Percentiles rank a stretch among this genome's conserved stretches.
Conservation (phyloP, 1,284 basidiomycete species). For the Cutaneotrichosporon spelunceum region DNA sequence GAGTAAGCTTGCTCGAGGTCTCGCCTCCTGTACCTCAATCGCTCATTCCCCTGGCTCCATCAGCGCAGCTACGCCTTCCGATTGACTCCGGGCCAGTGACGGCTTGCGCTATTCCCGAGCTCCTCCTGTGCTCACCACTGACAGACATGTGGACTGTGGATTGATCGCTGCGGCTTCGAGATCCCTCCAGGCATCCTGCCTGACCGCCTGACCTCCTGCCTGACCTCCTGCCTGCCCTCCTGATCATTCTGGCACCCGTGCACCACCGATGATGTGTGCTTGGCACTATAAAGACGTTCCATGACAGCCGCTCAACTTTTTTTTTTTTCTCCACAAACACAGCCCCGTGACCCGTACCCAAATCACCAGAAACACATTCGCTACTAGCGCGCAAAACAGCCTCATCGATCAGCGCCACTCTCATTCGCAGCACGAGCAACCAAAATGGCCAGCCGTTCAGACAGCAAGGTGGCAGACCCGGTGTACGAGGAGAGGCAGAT, state of each 20-base stretch:
- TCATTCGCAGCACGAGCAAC: background rate
- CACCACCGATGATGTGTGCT: background rate
- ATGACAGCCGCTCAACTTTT: too few species aligned
- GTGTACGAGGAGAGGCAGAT: constrained; percentile 7
- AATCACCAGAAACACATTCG: background rate
- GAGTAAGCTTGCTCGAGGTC: background rate
- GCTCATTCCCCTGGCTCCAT: background rate
- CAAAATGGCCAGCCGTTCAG: constrained; percentile 5
- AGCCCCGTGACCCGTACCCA: background rate
- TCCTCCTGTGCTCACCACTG: background rate
- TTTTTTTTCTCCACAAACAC: constrained; percentile 1
- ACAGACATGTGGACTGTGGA: background rate
- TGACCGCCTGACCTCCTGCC: background rate
- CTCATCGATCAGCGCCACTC: background rate
- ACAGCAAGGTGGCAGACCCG: constrained; percentile 10
- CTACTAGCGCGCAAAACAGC: background rate
- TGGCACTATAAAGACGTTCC: background rate
- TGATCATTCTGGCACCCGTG: background rate
- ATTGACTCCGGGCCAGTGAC: background rate
- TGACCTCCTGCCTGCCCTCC: background rate
- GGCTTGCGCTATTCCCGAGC: background rate
- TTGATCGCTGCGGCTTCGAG: background rate
- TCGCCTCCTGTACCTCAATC: background rate
- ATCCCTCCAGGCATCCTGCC: background rate
- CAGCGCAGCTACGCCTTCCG: background rate